phyloP scores from a whole-genome alignment of 78 protist genomes.

The slime mould (Dictyostelium discoideum) region DNA sequence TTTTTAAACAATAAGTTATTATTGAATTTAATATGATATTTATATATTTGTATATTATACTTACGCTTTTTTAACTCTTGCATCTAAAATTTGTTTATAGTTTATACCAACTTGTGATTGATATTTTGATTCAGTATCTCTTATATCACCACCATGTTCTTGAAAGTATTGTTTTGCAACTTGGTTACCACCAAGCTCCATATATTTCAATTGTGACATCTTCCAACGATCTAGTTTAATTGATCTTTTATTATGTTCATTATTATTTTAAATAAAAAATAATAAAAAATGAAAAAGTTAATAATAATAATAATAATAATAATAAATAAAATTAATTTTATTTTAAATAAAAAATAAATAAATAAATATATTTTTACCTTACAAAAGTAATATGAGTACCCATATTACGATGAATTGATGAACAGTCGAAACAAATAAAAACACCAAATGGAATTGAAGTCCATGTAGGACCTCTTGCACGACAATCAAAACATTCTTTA shows the following conservation, averaged over 20 bases:
- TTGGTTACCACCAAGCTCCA: constrained; percentile 80
- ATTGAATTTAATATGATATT: neutral
- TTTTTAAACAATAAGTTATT: too few species aligned
- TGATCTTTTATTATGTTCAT: constrained; percentile 35
- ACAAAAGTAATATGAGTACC: constrained; percentile 89
- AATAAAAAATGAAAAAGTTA: neutral
- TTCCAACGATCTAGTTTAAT: constrained; percentile 73
- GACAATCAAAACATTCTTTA: constrained; percentile 90
- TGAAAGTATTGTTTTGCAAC: constrained; percentile 73
- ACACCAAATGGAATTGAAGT: constrained; percentile 88
- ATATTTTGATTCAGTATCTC: constrained; percentile 55
- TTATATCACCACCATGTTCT: constrained; percentile 71
- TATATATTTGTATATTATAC: neutral
- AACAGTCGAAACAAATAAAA: constrained; percentile 90
- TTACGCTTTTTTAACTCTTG: constrained; percentile 20
- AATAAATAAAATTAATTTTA: neutral
- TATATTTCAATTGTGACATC: constrained; percentile 56
- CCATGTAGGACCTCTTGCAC: constrained; percentile 90
- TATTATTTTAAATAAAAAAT: neutral
- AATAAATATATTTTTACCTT: constrained; percentile 23
- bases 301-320: neutral
- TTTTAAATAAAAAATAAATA: neutral
- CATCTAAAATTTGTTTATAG: constrained; percentile 25
- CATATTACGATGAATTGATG: constrained; percentile 87
- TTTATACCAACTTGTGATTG: neutral